These are phyloP conservation scores for Bryum argenteum DNA, from an alignment of 225 moss, liverwort and hornwort genomes.

Conservation along the genomic window DNA sequence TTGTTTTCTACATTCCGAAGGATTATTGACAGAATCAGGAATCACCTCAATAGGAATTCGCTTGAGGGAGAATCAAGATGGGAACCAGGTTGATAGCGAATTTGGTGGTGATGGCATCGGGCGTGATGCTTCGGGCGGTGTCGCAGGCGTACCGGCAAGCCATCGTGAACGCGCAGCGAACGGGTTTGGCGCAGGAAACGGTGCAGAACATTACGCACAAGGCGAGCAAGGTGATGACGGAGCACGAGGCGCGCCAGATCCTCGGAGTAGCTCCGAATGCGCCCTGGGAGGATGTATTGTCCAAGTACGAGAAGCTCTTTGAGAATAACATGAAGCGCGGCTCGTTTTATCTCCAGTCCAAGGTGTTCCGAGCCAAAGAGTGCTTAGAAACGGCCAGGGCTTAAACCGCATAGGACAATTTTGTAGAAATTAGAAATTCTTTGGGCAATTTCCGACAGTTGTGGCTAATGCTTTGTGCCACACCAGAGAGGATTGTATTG, in stretches of 20 bases:
- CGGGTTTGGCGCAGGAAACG: slow-evolving; percentile 92
- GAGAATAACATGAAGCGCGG: slow-evolving; percentile 74
- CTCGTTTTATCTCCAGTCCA: slow-evolving; percentile 56
- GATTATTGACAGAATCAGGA: neutral
- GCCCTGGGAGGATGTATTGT: slow-evolving; percentile 81
- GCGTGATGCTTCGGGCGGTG: slow-evolving; percentile 72
- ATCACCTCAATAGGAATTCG: neutral
- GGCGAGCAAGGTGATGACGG: slow-evolving; percentile 74
- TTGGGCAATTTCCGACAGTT: too few species aligned
- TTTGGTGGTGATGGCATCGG: slow-evolving; percentile 76
- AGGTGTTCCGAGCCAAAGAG: slow-evolving; percentile 35
- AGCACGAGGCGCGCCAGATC: slow-evolving; percentile 87
- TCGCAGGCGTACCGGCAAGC: slow-evolving; percentile 94
- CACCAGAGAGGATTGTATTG: too few species aligned
- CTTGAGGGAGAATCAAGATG: slow-evolving; percentile 31
- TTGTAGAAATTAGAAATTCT: too few species aligned
- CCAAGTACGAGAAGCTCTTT: slow-evolving; percentile 71
- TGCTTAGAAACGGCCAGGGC: slow-evolving; percentile 27
- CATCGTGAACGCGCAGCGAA: slow-evolving; percentile 72
- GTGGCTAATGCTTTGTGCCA: too few species aligned
- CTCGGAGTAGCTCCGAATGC: slow-evolving; percentile 73
- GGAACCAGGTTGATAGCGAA: slow-evolving; percentile 77
- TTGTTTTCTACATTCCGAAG: neutral
- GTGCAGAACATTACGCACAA: slow-evolving; percentile 79
- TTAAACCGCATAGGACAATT: neutral